Base-by-base conservation (phyloP, 306 rosid species). In the Quercus dentata region DNA sequence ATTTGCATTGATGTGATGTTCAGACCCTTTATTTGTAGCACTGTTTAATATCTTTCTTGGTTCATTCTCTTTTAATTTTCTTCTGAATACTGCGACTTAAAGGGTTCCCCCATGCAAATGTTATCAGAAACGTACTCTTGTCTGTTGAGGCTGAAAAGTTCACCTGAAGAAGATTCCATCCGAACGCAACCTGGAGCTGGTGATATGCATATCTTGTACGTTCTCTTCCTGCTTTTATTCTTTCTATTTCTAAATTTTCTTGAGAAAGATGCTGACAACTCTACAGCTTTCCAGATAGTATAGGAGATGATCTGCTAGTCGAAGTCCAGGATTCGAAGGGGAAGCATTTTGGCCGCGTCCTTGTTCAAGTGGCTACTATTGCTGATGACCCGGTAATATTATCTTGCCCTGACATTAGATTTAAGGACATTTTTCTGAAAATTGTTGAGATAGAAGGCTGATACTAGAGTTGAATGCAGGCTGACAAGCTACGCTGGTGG, bases 401-500 rank as follows among this genome's bases (percentile, higher is more conserved):
- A 78, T 80, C 35, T 80, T 18, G 30, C 76, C 70, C 78, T 59
- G 55, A 55, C 13, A 12, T 30, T 70, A 18, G 72, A 75, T 63
- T 55, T 31, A 9, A 25, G 64, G 31, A 44, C 62, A 71, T 46
- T 64, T 77, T 46, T 33, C 41, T 73, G 79, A 35, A 83, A 55
- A 46, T 78, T n/a, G 28, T 77, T 62, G 21, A 56, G 49, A 44
- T 76, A 41, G 20, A 77, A 71, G 71, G 44, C 82, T 92, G 69
- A 84, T 76, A 54, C 80, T 71, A 54, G 52, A 73, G 76, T 78
- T 83, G 81, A 79, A 84, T 76, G 88, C 90, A 96, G 99, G 87
- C 94, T 59, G 98, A 96, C 85, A 96, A 93, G 87, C 79, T 93
- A 85, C 97, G 99, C 58, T 96, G 99, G 99, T 96, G 97, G 92